Evolutionary conservation across 208 protist genomes (phyloP).

Genomic region (Balamuthia mandrillaris): DNA sequence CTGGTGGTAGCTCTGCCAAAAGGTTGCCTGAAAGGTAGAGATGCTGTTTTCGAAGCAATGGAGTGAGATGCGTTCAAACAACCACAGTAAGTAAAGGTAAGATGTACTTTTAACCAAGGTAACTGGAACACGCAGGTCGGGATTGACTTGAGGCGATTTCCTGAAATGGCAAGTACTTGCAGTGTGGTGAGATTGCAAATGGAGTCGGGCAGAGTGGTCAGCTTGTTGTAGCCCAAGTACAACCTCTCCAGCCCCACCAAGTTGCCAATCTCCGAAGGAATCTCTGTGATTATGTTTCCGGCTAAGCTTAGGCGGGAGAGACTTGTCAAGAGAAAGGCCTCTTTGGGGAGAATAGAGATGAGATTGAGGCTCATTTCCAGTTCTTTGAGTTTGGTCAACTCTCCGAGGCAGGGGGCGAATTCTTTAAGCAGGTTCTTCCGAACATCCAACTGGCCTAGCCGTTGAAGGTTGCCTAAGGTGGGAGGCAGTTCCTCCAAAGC

Average conservation of each 20-base stretch:
- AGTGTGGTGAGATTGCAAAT: not conserved
- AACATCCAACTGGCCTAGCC: slow-evolving; percentile 10
- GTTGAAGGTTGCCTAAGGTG: not conserved
- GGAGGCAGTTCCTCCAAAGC: not conserved
- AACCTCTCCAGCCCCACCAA: not conserved
- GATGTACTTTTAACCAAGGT: not conserved
- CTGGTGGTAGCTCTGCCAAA: not conserved
- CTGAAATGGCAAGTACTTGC: not conserved
- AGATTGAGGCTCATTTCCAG: slow-evolving; percentile 18
- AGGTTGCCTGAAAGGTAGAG: slow-evolving; percentile 7
- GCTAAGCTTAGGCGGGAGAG: not conserved
- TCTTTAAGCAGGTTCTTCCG: slow-evolving; percentile 5
- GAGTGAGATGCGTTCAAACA: not conserved
- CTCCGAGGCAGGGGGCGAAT: not conserved
- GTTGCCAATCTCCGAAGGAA: not conserved
- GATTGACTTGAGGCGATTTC: not conserved
- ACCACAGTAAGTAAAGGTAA: not conserved
- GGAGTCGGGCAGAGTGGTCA: not conserved
- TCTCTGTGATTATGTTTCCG: not conserved
- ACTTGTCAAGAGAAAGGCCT: not conserved
- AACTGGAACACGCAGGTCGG: not conserved
- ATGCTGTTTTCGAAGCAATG: not conserved
- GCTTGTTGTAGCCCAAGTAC: slow-evolving; percentile 7
- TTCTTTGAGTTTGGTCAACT: not conserved
- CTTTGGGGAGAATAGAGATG: not conserved